Conservation (phyloP, 768 basidiomycete species). For the Boletus subcaerulescens region DNA sequence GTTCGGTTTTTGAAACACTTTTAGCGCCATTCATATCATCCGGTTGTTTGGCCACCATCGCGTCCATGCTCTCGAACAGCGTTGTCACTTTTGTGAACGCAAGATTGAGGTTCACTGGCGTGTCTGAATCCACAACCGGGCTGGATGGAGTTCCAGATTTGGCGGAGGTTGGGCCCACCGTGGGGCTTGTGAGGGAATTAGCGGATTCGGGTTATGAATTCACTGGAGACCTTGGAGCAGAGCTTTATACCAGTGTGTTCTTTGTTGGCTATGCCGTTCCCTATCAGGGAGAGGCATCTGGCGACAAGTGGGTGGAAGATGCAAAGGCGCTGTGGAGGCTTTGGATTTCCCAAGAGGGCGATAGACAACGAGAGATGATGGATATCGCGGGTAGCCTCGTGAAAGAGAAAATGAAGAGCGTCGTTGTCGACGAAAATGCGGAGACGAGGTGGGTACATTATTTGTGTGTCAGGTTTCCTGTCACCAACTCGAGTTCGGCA, state of each 20-base stretch:
- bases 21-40: constrained; percentile 24
- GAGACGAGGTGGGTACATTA: constrained; percentile 30
- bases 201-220: constrained; percentile 20
- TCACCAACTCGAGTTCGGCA: not conserved
- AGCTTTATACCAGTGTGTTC: constrained; percentile 21
- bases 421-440: constrained; percentile 38
- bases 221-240: constrained; percentile 15
- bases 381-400: constrained; percentile 33
- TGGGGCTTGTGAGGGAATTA: constrained; percentile 16
- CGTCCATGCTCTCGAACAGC: constrained; percentile 14
- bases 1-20: not conserved
- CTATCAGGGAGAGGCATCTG: constrained; percentile 3
- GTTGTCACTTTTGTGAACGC: constrained; percentile 14
- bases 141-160: not conserved
- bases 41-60: constrained; percentile 13
- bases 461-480: not conserved
- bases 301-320: constrained; percentile 12
- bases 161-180: not conserved
- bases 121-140: not conserved
- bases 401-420: constrained; percentile 39
- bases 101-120: constrained; percentile 11
- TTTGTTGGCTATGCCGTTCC: constrained; percentile 23
- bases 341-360: constrained; percentile 18
- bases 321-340: constrained; percentile 33
- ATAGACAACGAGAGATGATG: constrained; percentile 19